A percentile compares a stretch with the other conserved stretches of the same genome.
Conservation (phyloP, 495 filamentous ascomycete genomes). For the Cenococcum geophilum region DNA sequence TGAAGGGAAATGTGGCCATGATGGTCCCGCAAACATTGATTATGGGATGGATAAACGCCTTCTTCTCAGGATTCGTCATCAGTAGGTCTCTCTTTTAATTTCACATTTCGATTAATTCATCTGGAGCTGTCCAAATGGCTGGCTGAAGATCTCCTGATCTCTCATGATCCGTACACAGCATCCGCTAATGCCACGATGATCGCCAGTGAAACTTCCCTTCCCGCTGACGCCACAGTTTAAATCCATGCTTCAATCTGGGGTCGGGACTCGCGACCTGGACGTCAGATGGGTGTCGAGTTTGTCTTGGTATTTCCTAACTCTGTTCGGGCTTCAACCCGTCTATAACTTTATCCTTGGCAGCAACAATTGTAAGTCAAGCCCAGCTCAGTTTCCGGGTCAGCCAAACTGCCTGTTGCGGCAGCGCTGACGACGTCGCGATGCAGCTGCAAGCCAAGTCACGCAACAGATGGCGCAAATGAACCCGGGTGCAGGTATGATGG, state of each 20-base stretch:
- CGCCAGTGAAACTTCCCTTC: constrained; percentile 91
- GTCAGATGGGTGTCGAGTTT: constrained; percentile 96
- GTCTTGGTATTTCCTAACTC: constrained; percentile 96
- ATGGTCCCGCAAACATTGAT: constrained; percentile 98
- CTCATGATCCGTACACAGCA: not conserved
- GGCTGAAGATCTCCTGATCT: not conserved
- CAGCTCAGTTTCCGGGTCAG: not conserved
- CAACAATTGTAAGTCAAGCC: constrained; percentile 69
- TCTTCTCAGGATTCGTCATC: constrained; percentile 96
- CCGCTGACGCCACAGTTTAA: constrained; percentile 97
- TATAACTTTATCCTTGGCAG: constrained; percentile 95
- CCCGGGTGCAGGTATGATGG: constrained; percentile 59
- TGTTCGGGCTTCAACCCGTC: constrained; percentile 94
- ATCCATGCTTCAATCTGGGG: constrained; percentile 95
- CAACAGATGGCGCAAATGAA: constrained; percentile 87
- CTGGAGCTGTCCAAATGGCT: not conserved
- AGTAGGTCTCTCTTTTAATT: constrained; percentile 50
- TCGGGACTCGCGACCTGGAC: constrained; percentile 91
- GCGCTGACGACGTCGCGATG: constrained; percentile 17
- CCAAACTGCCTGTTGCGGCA: not conserved
- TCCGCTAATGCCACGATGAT: constrained; percentile 15
- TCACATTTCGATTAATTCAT: not conserved
- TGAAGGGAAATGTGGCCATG: constrained; percentile 99
- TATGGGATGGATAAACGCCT: constrained; percentile 99
- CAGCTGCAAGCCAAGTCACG: constrained; percentile 90